These are phyloP conservation scores for Cymbopogon flexuosus DNA, from an alignment of 202 grass and related monocot genomes.

Conservation along the genomic window DNA sequence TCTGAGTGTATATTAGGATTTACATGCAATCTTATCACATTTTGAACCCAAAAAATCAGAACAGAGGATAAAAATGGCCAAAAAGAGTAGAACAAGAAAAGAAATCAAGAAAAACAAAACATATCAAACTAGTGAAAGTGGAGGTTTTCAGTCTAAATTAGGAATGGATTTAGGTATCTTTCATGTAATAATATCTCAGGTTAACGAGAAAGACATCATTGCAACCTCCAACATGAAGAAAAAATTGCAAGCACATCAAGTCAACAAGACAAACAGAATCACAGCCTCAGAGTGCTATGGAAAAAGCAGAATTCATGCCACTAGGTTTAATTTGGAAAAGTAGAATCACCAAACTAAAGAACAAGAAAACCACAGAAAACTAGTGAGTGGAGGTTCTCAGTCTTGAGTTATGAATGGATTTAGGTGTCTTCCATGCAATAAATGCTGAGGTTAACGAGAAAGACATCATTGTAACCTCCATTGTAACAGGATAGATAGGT, in stretches of 20 bases:
- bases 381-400: slow-evolving; percentile 13
- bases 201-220: background rate
- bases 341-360: background rate
- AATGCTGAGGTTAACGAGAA: slow-evolving; percentile 42
- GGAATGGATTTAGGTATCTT: slow-evolving; percentile 35
- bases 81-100: background rate
- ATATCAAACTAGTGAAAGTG: background rate
- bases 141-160: slow-evolving; percentile 17
- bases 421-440: slow-evolving; percentile 25
- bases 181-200: slow-evolving; percentile 30
- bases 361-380: background rate
- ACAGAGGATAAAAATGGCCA: background rate
- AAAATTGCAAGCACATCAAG: background rate
- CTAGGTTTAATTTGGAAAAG: background rate
- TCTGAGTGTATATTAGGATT: background rate
- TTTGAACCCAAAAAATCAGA: background rate
- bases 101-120: background rate
- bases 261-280: background rate
- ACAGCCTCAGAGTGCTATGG: background rate
- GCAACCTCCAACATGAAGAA: background rate
- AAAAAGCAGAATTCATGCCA: background rate
- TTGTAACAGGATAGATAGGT: background rate
- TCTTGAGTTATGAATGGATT: slow-evolving; percentile 36
- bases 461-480: slow-evolving; percentile 34
- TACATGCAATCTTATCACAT: background rate